A percentile compares a stretch with the other conserved stretches of the same genome.
These are phyloP conservation scores for Lentithecium fluviatile DNA, from an alignment of 495 filamentous ascomycete genomes.

Conservation along the genomic window DNA sequence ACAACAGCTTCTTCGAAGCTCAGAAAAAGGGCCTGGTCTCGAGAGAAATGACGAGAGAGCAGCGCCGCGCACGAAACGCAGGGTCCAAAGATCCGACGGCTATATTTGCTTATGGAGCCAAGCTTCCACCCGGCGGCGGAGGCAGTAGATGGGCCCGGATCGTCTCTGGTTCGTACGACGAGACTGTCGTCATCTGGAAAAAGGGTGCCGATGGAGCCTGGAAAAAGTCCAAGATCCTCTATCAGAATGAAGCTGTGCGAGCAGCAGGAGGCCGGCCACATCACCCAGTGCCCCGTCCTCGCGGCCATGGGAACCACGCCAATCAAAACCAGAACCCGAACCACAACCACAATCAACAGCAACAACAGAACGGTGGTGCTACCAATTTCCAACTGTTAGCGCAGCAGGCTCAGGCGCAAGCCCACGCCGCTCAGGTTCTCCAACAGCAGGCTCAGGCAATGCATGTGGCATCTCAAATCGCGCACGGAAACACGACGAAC, in stretches of 20 bases:
- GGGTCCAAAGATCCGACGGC: constrained; percentile 74
- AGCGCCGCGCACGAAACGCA: constrained; percentile 63
- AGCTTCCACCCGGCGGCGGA: constrained; percentile 82
- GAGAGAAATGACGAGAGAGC: constrained; percentile 37
- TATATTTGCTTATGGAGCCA: constrained; percentile 74
- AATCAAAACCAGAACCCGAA: constrained; percentile 8
- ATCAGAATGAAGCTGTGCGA: constrained; percentile 62
- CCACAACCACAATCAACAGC: constrained; percentile 5
- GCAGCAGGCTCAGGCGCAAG: constrained; percentile 8
- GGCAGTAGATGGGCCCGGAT: constrained; percentile 84
- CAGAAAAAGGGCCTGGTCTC: constrained; percentile 58
- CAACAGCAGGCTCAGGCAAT: constrained; percentile 33
- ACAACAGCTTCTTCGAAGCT: constrained; percentile 69
- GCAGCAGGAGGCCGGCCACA: constrained; percentile 43
- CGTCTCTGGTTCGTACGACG: constrained; percentile 93
- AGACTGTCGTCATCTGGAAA: constrained; percentile 92
- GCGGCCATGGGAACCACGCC: constrained; percentile 15
- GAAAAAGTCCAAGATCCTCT: constrained; percentile 67
- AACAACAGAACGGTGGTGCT: neutral
- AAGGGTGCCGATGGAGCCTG: constrained; percentile 78
- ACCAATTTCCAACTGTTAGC: neutral
- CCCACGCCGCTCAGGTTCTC: constrained; percentile 10
- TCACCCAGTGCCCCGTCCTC: constrained; percentile 21
- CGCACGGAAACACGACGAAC: constrained; percentile 17
- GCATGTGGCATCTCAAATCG: constrained; percentile 27